A percentile compares a stretch with the other conserved stretches of the same genome.
Evolutionary conservation across 1,139 yeast genomes (phyloP).

Genomic region (Eremothecium cymbalariae): DNA sequence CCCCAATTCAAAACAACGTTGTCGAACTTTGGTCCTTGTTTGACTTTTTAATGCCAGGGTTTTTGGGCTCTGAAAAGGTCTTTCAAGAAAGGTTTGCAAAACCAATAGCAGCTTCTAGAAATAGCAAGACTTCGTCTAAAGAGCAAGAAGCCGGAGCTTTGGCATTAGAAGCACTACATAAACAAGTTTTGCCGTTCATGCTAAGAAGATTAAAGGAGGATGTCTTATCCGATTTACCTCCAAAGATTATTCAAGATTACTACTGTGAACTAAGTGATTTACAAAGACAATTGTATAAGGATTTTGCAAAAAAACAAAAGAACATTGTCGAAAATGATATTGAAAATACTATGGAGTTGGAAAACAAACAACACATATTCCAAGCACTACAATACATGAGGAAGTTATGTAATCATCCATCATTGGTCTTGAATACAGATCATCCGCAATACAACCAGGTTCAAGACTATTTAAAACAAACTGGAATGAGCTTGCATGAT

Average conservation of each 20-base stretch:
- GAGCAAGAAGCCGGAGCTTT: conserved; percentile 97
- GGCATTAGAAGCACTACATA: conserved; percentile 91
- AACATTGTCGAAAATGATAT: conserved; percentile 60
- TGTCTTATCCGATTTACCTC: conserved; percentile 91
- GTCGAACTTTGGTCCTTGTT: conserved; percentile 94
- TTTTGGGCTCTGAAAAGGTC: conserved; percentile 87
- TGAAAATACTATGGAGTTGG: conserved; percentile 36
- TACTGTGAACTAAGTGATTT: conserved; percentile 91
- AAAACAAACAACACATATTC: conserved; percentile 83
- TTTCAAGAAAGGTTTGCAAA: conserved; percentile 94
- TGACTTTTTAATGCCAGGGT: conserved; percentile 98
- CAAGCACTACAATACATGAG: conserved; percentile 97
- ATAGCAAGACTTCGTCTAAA: conserved; percentile 80
- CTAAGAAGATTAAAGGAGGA: conserved; percentile 93
- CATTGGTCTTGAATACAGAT: conserved; percentile 73
- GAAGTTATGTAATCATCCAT: conserved; percentile 93
- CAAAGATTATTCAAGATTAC: conserved; percentile 96
- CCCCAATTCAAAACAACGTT: conserved; percentile 96
- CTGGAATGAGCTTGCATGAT: conserved; percentile 55
- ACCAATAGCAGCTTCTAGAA: conserved; percentile 92
- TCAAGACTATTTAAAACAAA: conserved; percentile 47
- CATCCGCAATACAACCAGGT: conserved; percentile 80
- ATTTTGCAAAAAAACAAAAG: conserved; percentile 85
- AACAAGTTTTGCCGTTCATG: conserved; percentile 94
- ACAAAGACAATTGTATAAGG: conserved; percentile 80